Conservation (phyloP, 2,329 filamentous ascomycete genomes). For the Epichloe gansuensis region DNA sequence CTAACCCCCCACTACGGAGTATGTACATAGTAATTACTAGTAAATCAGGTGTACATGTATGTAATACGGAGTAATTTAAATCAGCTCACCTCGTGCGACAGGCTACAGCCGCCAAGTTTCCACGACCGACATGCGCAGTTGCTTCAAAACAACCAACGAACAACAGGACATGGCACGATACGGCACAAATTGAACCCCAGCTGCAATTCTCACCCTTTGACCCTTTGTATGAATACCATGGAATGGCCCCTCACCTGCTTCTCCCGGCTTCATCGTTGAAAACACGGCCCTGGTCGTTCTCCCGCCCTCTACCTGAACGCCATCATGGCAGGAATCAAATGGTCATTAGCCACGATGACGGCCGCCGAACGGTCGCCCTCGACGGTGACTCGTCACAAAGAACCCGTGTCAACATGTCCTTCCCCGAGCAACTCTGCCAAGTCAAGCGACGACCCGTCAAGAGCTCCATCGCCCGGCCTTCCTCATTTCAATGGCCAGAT, state of each 20-base stretch:
- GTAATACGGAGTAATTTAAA: no score
- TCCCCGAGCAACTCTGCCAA: background rate
- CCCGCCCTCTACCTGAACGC: background rate
- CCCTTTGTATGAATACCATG: background rate
- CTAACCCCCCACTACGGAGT: no score
- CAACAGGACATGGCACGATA: no score
- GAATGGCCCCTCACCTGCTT: background rate
- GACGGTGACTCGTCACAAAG: slow-evolving; percentile 5
- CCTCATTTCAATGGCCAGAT: slow-evolving; percentile 16
- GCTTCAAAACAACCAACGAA: no score
- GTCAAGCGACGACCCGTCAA: slow-evolving; percentile 6
- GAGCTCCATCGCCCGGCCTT: slow-evolving; percentile 14
- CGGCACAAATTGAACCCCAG: no score
- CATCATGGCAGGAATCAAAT: slow-evolving; percentile 27
- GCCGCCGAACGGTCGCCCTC: slow-evolving; percentile 14
- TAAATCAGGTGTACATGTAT: no score
- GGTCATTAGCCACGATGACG: slow-evolving; percentile 23
- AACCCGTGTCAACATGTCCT: background rate
- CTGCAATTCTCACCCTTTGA: no score
- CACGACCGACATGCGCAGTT: no score
- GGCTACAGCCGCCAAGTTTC: no score
- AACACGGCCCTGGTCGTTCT: background rate
- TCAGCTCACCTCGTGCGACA: no score
- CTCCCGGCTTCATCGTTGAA: background rate
- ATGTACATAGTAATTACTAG: no score